Conservation (phyloP, 345 rosid genomes). For the Tarenaya hassleriana region DNA sequence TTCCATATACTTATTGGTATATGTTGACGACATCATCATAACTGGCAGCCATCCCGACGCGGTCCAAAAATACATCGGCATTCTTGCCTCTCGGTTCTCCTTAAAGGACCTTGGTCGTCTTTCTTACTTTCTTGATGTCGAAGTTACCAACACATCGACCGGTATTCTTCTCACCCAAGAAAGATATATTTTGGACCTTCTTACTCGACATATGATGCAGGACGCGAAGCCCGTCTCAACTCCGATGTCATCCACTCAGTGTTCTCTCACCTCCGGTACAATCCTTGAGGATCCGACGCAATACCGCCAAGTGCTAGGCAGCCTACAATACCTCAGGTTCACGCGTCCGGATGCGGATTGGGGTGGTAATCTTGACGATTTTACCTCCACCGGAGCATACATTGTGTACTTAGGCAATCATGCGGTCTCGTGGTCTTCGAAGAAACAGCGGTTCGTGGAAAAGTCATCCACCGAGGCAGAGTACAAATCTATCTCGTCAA, state of each 20-base stretch:
- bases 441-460: neutral
- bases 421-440: neutral
- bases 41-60: neutral
- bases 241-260: too few species aligned
- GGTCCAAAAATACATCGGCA: neutral
- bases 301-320: neutral
- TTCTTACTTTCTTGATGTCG: neutral
- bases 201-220: neutral
- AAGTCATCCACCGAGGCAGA: neutral
- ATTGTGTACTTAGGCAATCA: neutral
- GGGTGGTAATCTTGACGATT: neutral
- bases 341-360: neutral
- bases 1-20: neutral
- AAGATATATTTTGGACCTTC: neutral
- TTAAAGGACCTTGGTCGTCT: neutral
- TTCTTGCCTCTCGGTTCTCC: neutral
- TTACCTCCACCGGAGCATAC: neutral
- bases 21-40: neutral
- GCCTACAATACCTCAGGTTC: neutral
- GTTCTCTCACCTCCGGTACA: too few species aligned
- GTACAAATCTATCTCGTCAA: neutral
- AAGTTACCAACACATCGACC: too few species aligned
- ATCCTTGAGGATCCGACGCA: too few species aligned
- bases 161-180: too few species aligned
- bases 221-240: too few species aligned